Base-by-base conservation (phyloP, 2,329 filamentous ascomycete species). In the Diplodia seriata region DNA sequence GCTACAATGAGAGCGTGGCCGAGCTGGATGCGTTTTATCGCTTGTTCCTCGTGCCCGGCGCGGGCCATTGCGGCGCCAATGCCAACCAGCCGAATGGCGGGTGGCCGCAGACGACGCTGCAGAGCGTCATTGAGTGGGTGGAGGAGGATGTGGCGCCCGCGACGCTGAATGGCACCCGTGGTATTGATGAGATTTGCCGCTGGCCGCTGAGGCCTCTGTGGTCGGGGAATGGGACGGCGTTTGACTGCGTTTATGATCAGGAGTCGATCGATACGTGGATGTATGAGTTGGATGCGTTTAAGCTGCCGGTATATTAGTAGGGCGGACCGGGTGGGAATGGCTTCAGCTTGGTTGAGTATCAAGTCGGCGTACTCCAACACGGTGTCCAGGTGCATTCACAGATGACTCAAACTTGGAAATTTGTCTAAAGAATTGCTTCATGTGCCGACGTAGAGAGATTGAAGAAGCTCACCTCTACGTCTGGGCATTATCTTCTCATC, bases 41-140 rank as follows among this genome's bases (percentile, higher is more conserved):
- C 65, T 78, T 87, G 36, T 87, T 82, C 75, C 79, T 86, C 0
- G 73, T 87, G 23, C 85, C 85, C 0, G 85, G 85, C 29, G 85
- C 82, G 0, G 84, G 77, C 0, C 85, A 86, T 76, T 88, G 85
- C 70, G 57, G 47, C 18, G 20, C 62, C 12, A 70, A 70, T 26
- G 8, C 12, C 3, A 33, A 55, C n/a, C 69, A 71, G 61, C 70
- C 69, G 1, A 66, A 69, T 29, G 67, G 69, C 31, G 43, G 53
- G 2, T 70, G 61, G 61, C 69, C 67, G 20, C 69, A 65, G 51
- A 69, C 61, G 12, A 70, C 56, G 31, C 38, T 70, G 50, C 47
- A 47, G 67, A 61, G 33, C 9, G 29, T 70, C 18, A 69, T 70
- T 43, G 63, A 70, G 1, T 69, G 69, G 69, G 69, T 70, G 7